These are phyloP conservation scores for Solanum bulbocastanum DNA, from an alignment of 257 asterid species.

Conservation along the genomic window DNA sequence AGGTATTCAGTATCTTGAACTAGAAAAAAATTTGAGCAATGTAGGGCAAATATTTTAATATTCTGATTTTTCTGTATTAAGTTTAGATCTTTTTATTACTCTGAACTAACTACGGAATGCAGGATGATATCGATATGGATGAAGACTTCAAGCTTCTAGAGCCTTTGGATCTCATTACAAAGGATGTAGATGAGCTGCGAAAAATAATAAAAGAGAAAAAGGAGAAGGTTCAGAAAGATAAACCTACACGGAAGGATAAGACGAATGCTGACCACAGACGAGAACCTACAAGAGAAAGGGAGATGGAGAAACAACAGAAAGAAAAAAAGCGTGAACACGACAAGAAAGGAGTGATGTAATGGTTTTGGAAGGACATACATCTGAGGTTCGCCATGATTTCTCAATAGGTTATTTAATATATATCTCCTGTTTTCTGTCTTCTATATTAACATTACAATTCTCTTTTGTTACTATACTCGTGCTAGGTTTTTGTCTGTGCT, in stretches of 20 bases:
- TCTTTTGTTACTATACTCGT: conserved; percentile 2
- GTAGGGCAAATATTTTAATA: conserved; percentile 31
- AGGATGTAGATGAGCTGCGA: conserved; percentile 64
- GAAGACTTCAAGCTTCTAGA: conserved; percentile 77
- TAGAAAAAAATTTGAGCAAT: conserved; percentile 61
- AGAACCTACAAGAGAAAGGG: conserved; percentile 22
- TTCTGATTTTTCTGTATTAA: conserved; percentile 13
- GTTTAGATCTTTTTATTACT: conserved; percentile 2
- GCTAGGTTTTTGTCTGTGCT: conserved; percentile 93
- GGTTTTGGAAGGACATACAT: conserved; percentile 88
- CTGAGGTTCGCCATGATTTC: conserved; percentile 59
- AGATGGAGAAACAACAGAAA: conserved; percentile 16
- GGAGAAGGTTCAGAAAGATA: conserved; percentile 42
- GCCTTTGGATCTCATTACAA: conserved; percentile 86
- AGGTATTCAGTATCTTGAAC: conserved; percentile 80
- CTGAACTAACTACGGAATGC: conserved; percentile 24
- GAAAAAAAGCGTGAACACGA: too few species aligned
- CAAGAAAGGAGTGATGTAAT: conserved; percentile 32
- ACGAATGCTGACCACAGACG: conserved; percentile 21
- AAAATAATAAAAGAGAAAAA: conserved; percentile 67
- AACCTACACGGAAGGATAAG: conserved; percentile 1
- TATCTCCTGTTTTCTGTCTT: not conserved
- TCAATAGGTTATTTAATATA: not conserved
- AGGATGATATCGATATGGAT: conserved; percentile 67
- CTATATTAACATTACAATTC: not conserved